These are phyloP conservation scores for Kickxella alabastrina DNA, from an alignment of 192 early-diverging fungal genomes.

Conservation along the genomic window DNA sequence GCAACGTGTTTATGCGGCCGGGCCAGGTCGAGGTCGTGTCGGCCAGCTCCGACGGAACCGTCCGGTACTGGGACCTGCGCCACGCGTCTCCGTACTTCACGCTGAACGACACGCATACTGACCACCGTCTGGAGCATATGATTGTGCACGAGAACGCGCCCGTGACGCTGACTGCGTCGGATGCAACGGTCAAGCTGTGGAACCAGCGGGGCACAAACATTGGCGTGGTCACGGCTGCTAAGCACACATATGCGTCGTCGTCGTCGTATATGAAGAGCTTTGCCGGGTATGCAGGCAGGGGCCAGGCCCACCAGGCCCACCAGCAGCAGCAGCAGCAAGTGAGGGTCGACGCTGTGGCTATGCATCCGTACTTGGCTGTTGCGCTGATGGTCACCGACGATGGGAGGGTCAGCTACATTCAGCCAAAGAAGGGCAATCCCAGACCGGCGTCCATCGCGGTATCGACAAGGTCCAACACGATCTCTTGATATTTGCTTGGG, in stretches of 20 bases:
- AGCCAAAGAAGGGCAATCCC: constrained; percentile 10
- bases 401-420: constrained; percentile 43
- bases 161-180: constrained; percentile 40
- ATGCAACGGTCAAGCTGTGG: constrained; percentile 45
- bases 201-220: constrained; percentile 42
- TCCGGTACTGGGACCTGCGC: constrained; percentile 52
- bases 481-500: too few species aligned
- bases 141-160: constrained; percentile 40
- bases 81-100: constrained; percentile 18
- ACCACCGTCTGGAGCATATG: constrained; percentile 31
- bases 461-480: neutral
- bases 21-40: constrained; percentile 41
- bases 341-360: constrained; percentile 13
- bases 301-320: neutral
- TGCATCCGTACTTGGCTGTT: constrained; percentile 42
- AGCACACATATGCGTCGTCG: constrained; percentile 12
- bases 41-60: constrained; percentile 32
- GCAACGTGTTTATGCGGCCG: constrained; percentile 33
- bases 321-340: too few species aligned
- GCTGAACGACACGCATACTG: constrained; percentile 26
- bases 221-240: constrained; percentile 26
- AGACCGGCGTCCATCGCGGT: constrained; percentile 6
- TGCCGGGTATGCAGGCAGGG: constrained; percentile 18
- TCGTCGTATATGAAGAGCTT: constrained; percentile 38
- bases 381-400: constrained; percentile 45